These are phyloP conservation scores for Brassica carinata DNA, from an alignment of 345 rosid genomes.

Conservation along the genomic window DNA sequence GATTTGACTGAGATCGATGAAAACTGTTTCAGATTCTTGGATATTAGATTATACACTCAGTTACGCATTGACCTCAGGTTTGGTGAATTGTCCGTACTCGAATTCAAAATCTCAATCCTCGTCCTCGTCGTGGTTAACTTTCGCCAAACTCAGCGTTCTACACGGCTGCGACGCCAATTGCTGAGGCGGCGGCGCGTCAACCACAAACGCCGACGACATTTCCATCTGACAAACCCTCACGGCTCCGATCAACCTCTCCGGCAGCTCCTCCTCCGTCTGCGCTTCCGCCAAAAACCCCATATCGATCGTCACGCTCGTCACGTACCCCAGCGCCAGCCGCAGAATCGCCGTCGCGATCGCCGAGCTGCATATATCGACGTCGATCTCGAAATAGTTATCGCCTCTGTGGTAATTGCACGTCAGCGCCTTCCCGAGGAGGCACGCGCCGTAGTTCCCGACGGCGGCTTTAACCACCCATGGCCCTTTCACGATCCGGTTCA, in stretches of 20 bases:
- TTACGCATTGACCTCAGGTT: slow-evolving; percentile 9
- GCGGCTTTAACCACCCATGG: slow-evolving; percentile 87
- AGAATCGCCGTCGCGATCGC: slow-evolving; percentile 72
- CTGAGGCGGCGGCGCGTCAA: slow-evolving; percentile 41
- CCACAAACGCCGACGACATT: slow-evolving; percentile 68
- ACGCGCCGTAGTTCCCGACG: slow-evolving; percentile 81
- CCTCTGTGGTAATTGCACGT: slow-evolving; percentile 84
- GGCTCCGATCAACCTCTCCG: slow-evolving; percentile 81
- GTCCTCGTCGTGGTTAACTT: slow-evolving; percentile 64
- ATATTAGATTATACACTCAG: not conserved
- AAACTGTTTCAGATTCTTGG: slow-evolving; percentile 5
- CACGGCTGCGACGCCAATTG: slow-evolving; percentile 22
- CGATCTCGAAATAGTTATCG: slow-evolving; percentile 76
- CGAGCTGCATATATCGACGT: slow-evolving; percentile 81
- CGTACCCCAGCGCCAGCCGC: slow-evolving; percentile 75
- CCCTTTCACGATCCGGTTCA: slow-evolving; percentile 86
- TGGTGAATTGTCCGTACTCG: not conserved
- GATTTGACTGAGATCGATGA: slow-evolving; percentile 2
- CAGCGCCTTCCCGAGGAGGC: slow-evolving; percentile 79
- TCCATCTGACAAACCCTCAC: slow-evolving; percentile 91
- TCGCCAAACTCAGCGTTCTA: slow-evolving; percentile 49
- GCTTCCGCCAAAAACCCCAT: slow-evolving; percentile 91
- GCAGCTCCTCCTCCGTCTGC: slow-evolving; percentile 78
- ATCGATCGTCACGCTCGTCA: slow-evolving; percentile 75
- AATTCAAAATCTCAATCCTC: slow-evolving; percentile 23